phyloP scores from a whole-genome alignment of 2,329 filamentous ascomycete species.

The Lecanicillium sp. region DNA sequence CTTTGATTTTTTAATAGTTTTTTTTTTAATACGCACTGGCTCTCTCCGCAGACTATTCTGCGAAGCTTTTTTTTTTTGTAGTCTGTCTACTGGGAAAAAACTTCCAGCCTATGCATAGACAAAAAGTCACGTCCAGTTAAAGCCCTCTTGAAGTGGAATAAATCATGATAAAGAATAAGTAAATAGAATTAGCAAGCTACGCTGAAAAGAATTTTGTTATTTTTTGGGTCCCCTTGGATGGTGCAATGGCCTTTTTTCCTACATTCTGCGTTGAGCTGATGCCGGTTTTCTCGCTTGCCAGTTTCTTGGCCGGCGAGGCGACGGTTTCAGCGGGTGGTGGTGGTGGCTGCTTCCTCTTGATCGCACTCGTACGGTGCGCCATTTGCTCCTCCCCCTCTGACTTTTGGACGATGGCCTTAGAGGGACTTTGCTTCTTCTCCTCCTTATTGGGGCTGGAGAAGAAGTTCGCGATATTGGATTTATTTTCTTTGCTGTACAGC shows the following conservation, averaged over 20 bases:
- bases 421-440: not conserved
- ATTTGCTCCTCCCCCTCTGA: no score
- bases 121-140: no score
- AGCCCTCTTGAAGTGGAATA: no score
- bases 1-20: no score
- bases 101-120: no score
- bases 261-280: constrained; percentile 5
- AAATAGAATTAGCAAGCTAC: no score
- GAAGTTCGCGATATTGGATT: constrained; percentile 90
- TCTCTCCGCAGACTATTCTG: no score
- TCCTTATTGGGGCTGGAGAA: constrained; percentile 41
- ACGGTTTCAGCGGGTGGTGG: not conserved
- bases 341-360: not conserved
- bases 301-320: not conserved
- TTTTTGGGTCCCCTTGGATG: constrained; percentile 4
- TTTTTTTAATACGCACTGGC: no score
- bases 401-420: not conserved
- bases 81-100: no score
- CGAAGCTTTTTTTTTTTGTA: no score
- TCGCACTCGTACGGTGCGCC: not conserved
- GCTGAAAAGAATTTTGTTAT: constrained; percentile 2
- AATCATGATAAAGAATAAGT: no score
- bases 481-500: constrained; percentile 78
- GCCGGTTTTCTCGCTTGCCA: not conserved
- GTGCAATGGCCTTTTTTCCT: not conserved